phyloP scores from a whole-genome alignment of 2,329 filamentous ascomycete genomes.

The Penicillium hesseltinei region DNA sequence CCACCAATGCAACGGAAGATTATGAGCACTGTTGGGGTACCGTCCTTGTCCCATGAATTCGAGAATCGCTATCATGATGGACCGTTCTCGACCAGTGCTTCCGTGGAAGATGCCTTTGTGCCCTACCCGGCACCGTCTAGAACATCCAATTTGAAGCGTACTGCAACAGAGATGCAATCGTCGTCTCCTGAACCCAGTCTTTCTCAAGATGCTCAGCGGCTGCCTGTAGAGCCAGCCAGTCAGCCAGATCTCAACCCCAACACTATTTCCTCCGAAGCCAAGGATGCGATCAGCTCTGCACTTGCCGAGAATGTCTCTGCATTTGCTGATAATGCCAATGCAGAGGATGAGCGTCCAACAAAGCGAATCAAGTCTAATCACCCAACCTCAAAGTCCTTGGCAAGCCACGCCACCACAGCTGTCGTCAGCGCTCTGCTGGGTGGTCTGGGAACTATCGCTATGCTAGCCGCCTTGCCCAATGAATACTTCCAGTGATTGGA shows the following conservation, averaged over 20 bases:
- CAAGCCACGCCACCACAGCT: conserved; percentile 41
- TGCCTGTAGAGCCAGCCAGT: conserved; percentile 8
- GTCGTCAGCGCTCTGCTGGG: conserved; percentile 43
- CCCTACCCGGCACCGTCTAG: too few species aligned
- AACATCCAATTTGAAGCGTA: conserved; percentile 27
- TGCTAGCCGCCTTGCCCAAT: conserved; percentile 43
- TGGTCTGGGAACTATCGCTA: conserved; percentile 41
- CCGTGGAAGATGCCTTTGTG: neutral
- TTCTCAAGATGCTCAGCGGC: conserved; percentile 29
- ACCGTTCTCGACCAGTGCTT: conserved; percentile 13
- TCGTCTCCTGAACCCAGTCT: neutral
- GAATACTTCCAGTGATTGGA: conserved; percentile 41
- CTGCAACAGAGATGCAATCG: conserved; percentile 30
- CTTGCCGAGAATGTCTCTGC: conserved; percentile 13
- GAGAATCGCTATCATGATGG: conserved; percentile 22
- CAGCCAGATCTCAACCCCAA: conserved; percentile 16
- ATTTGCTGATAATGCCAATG: conserved; percentile 5
- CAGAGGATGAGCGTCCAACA: conserved; percentile 20
- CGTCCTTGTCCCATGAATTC: neutral
- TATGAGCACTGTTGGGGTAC: neutral
- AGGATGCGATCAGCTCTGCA: conserved; percentile 12
- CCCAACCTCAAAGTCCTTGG: conserved; percentile 22
- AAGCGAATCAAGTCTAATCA: conserved; percentile 31
- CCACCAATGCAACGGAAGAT: neutral
- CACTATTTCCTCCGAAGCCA: conserved; percentile 8